Base-by-base conservation (phyloP, 1,284 basidiomycete species). In the Mycena sp. region DNA sequence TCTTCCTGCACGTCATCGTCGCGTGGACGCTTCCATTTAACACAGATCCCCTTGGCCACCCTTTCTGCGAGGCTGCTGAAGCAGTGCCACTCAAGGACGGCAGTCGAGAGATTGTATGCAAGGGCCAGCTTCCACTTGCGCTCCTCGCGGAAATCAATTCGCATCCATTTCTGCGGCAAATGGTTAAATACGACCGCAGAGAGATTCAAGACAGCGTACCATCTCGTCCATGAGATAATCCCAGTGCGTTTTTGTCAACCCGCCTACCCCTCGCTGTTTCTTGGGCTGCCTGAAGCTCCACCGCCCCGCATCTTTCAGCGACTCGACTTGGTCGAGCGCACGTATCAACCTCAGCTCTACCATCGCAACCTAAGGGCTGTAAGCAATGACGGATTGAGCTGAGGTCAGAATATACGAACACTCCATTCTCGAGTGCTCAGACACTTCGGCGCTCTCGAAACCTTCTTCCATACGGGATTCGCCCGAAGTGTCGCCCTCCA, bases 271-370 rank as follows among this genome's bases (percentile, higher is more conserved):
- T 57, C 93, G 85, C 71, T 96, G 93, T 77, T 97, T 98, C 80
- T 98, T 98, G 1, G 95, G 94, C 72, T 99, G 98, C 49, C 96
- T 83, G 73, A 98, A 94, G 71, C 93, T 93, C 98, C 98, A 99
- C 29, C 87, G 83, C 1, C 90, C 91, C 14, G 85, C 84, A 17
- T 87, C 84, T 77, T 98, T 98, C 67, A 98, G 84, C 50, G 83
- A 78, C 65, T 99, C 96, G 55, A 99, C 90, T 7, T 91, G 85
- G 52, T 96, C 94, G 72, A 98, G 86, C 1, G 94, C 90, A 21
- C 94, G 86, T 32, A 94, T 78, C 48, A 95, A 82, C 62, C 88
- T 84, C 61, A 96, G 73, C 73, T 97, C 95, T 14, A 83, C 81
- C 72, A 91, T 86, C 1, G 92, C 93, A 45, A 94, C 83, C 92